These are phyloP conservation scores for Psophocarpus tetragonolobus DNA, from an alignment of 306 rosid genomes.

Conservation along the genomic window DNA sequence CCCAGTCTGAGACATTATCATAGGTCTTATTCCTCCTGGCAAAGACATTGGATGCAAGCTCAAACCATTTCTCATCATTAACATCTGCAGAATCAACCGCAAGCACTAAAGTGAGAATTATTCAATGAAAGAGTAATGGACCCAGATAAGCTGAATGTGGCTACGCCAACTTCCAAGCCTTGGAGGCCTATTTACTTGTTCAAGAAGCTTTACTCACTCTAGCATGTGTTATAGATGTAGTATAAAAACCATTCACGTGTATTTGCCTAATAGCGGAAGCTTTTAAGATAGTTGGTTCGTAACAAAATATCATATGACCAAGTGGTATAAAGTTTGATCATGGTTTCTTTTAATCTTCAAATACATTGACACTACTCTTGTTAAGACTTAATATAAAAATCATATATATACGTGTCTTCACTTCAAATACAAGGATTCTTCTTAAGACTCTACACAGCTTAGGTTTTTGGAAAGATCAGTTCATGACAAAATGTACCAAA, in stretches of 20 bases:
- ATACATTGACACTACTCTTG: neutral
- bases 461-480: neutral
- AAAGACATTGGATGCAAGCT: conserved; percentile 84
- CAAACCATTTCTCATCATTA: conserved; percentile 81
- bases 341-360: neutral
- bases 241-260: neutral
- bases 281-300: neutral
- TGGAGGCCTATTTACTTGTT: neutral
- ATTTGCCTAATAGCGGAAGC: neutral
- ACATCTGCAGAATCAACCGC: conserved; percentile 65
- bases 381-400: neutral
- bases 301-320: neutral
- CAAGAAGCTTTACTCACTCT: neutral
- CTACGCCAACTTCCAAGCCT: neutral
- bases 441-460: neutral
- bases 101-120: conserved; percentile 37
- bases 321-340: neutral
- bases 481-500: neutral
- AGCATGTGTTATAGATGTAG: neutral
- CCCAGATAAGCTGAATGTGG: neutral
- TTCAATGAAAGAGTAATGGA: conserved; percentile 22
- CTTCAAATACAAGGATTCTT: no score
- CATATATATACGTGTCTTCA: neutral
- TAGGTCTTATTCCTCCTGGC: conserved; percentile 61
- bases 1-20: conserved; percentile 54